Evolutionary conservation across 164 flowering plant genomes (phyloP), one percentile per base, ranked within the genome.

Genomic region (Vitis labrusca): DNA sequence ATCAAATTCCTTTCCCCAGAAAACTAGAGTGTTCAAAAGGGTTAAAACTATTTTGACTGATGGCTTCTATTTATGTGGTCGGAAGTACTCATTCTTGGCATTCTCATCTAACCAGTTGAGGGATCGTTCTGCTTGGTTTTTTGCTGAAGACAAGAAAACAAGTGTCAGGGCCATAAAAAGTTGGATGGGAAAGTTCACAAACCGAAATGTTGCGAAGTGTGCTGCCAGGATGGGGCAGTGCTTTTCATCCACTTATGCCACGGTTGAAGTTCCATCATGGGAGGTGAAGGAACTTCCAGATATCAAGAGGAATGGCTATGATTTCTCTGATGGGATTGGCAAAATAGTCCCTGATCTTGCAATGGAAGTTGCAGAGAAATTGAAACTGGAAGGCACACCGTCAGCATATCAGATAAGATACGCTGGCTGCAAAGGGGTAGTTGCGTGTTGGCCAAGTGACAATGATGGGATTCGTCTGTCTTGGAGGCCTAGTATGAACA

Each of bases 141-240:
- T 92, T 74, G 92, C 99, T 55, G 95, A 89, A 63, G 80, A 83
- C 27, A 56, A 72, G 63, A 78, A 69, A 0, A 63, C 71, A 59
- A 73, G 51, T 23, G 91, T 85, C n/a, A 14, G 0, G 12, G 57
- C 13, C 13, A 84, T 93, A 16, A 80, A 30, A 63, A 66, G 7
- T 6, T 96, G 97, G 98, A 96, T 96, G 99, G 99, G 99, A 12
- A 83, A 71, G 77, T 96, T 96, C 62, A 69, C 19, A 0, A 78
- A 84, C 64, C 79, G 63, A 66, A 93, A 84, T 69, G 73, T 89
- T 55, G 98, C 99, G 0, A 96, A 92, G 48, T 91, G 94, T 82
- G 89, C 98, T 48, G 97, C 99, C 27, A 83, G 99, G 79, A 96
- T 96, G 97, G 99, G 98, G 10, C 92, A 78, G 48, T 96, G 99